Evolutionary conservation across 371 early-diverging fungal genomes (phyloP).

Genomic region (Mucor ambiguus): DNA sequence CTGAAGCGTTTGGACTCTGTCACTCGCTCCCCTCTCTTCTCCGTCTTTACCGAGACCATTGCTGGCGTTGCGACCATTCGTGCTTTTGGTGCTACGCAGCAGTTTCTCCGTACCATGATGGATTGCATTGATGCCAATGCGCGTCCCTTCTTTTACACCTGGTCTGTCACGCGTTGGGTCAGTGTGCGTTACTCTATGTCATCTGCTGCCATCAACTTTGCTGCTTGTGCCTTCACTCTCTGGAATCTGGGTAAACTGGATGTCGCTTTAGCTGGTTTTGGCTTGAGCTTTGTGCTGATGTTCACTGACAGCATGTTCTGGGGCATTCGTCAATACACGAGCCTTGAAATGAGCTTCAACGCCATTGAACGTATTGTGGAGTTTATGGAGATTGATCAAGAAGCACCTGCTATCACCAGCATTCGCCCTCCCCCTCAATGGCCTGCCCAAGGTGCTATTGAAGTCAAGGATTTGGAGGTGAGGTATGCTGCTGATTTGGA

Average conservation of each 20-base stretch:
- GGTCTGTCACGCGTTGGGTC: constrained; percentile 89
- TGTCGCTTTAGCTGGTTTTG: constrained; percentile 83
- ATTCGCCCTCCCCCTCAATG: constrained; percentile 63
- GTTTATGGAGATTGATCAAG: constrained; percentile 73
- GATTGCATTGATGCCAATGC: constrained; percentile 62
- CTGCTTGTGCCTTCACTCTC: constrained; percentile 62
- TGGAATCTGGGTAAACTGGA: constrained; percentile 54
- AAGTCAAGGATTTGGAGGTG: constrained; percentile 62
- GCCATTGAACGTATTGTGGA: constrained; percentile 85
- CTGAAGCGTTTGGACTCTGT: constrained; percentile 80
- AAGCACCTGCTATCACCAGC: constrained; percentile 53
- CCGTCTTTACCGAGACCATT: constrained; percentile 74
- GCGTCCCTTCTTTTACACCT: constrained; percentile 75
- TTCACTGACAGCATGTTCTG: constrained; percentile 52
- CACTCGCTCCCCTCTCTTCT: constrained; percentile 70
- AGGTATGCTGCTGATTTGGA: constrained; percentile 67
- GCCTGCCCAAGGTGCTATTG: constrained; percentile 72
- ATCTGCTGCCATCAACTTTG: constrained; percentile 68
- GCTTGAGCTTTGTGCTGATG: constrained; percentile 74
- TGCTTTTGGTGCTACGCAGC: constrained; percentile 67
- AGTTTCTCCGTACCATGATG: constrained; percentile 58
- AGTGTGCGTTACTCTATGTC: constrained; percentile 66
- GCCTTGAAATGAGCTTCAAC: constrained; percentile 82
- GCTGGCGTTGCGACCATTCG: constrained; percentile 67
- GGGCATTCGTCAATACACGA: constrained; percentile 61